Base-by-base conservation (phyloP, 805 yeast species). In the Starmerella vitae region DNA sequence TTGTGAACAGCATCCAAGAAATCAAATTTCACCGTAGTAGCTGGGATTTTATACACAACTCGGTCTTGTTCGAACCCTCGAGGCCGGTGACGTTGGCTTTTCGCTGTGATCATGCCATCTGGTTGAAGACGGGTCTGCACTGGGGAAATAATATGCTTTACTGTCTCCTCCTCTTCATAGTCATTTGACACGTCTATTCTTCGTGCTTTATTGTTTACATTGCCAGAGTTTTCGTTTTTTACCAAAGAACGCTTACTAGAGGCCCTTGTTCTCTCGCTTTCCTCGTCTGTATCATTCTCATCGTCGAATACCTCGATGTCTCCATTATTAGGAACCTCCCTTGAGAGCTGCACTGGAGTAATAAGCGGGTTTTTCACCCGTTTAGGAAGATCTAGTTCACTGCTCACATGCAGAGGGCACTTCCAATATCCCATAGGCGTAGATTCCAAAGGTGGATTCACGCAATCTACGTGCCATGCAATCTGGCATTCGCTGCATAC, bases 401-500 rank as follows among this genome's bases (percentile, higher is more conserved):
- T n/a, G 3, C 37, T 44, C 3, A 38, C 47, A 30, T 49, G 53
- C 21, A 47, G 36, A 0, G 51, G 51, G 20, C 51, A 47, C 7
- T 41, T 42, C 51, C 51, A 47, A 27, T 41, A 38, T 3, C 50
- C 47, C 12, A 36, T 27, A 3, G 50, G 50, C 3, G 41, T 33
- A 12, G 39, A 37, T 27, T 40, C 44, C 20, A 43, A 21, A 1
- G 47, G 50, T n/a, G 49, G 49, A 26, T 38, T 38, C 4, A 40
- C 38, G 38, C 49, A 50, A 36, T 38, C 52, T 33, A 42, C 48
- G 38, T 40, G 53, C 52, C 41, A 50, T 6, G 47, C 33, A 46
- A 48, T 34, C 70, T 79, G 17, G 74, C 72, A 61, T 84, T 96
- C 49, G 80, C 78, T 2, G 95, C 97, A 58, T 94, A 91, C 61